phyloP scores from a whole-genome alignment of 257 asterid species.

The Penstemon newberryi region DNA sequence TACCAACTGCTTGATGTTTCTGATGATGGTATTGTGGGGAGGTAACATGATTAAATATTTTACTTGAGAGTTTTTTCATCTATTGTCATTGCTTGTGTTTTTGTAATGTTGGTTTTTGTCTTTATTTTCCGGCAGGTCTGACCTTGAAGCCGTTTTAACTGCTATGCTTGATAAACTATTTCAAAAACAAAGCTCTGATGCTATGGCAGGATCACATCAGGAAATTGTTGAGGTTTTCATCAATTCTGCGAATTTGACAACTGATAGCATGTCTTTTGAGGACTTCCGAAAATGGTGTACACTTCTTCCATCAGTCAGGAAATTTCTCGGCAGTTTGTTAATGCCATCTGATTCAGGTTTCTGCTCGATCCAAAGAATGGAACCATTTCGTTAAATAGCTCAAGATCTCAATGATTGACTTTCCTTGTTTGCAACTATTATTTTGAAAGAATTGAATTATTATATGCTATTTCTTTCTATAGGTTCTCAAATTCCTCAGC shows the following conservation, averaged over 20 bases:
- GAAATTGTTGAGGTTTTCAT: constrained; percentile 53
- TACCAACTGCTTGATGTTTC: constrained; percentile 74
- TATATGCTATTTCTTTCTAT: constrained; percentile 29
- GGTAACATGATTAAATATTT: constrained; percentile 43
- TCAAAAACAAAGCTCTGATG: constrained; percentile 43
- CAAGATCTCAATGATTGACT: neutral
- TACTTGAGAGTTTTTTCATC: constrained; percentile 1
- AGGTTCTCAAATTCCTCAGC: constrained; percentile 76
- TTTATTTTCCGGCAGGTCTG: constrained; percentile 61
- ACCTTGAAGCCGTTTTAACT: constrained; percentile 67
- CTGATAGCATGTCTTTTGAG: constrained; percentile 60
- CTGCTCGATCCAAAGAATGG: neutral
- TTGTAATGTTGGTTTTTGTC: neutral
- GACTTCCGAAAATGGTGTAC: constrained; percentile 80
- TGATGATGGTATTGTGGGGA: constrained; percentile 63
- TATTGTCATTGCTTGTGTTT: constrained; percentile 6
- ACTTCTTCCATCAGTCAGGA: constrained; percentile 79
- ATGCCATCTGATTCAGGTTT: constrained; percentile 73
- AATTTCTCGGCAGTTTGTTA: constrained; percentile 70
- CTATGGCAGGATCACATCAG: constrained; percentile 37
- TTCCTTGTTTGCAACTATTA: neutral
- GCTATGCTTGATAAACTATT: constrained; percentile 59
- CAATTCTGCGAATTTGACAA: constrained; percentile 49
- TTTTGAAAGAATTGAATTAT: neutral
- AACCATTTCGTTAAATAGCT: neutral